Evolutionary conservation across 768 basidiomycete genomes (phyloP).

Genomic region (Megacollybia marginata): DNA sequence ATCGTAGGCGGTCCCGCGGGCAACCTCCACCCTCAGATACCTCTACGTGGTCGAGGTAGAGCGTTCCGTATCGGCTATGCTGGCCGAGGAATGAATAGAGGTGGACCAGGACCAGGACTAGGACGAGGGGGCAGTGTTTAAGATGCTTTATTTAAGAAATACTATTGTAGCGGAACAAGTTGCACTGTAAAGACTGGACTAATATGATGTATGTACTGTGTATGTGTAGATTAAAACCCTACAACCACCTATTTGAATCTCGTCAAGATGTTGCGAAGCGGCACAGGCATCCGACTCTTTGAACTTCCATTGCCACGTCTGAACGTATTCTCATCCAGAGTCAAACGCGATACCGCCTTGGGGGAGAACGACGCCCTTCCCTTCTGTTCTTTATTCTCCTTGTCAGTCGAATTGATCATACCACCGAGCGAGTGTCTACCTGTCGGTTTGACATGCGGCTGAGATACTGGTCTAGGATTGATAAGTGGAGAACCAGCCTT

Average conservation of each 20-base stretch:
- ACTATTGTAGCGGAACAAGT: not conserved
- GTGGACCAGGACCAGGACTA: conserved; percentile 9
- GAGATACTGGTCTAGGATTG: not conserved
- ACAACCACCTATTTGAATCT: conserved; percentile 28
- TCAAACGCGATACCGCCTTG: conserved; percentile 13
- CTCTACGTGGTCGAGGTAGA: conserved; percentile 7
- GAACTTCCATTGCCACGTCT: conserved; percentile 17
- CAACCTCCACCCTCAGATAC: not conserved
- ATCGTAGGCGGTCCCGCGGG: not conserved
- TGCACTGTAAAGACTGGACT: too few relatives aligned
- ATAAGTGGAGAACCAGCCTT: not conserved
- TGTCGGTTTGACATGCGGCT: not conserved
- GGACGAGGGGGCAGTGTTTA: conserved; percentile 2
- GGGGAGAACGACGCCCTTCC: not conserved
- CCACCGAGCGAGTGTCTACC: not conserved
- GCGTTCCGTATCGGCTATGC: conserved; percentile 54
- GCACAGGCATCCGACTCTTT: conserved; percentile 30
- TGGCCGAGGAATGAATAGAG: conserved; percentile 37
- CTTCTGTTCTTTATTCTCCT: conserved; percentile 4
- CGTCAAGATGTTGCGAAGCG: conserved; percentile 38
- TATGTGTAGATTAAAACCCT: too few relatives aligned
- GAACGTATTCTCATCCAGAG: conserved; percentile 26
- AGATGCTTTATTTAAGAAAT: not conserved
- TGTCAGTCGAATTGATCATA: not conserved
- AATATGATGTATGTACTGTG: too few relatives aligned